Evolutionary conservation across 78 protist genomes (phyloP), one percentile per base, ranked within the genome.

Genomic region (Monocercomonoides exilis): DNA sequence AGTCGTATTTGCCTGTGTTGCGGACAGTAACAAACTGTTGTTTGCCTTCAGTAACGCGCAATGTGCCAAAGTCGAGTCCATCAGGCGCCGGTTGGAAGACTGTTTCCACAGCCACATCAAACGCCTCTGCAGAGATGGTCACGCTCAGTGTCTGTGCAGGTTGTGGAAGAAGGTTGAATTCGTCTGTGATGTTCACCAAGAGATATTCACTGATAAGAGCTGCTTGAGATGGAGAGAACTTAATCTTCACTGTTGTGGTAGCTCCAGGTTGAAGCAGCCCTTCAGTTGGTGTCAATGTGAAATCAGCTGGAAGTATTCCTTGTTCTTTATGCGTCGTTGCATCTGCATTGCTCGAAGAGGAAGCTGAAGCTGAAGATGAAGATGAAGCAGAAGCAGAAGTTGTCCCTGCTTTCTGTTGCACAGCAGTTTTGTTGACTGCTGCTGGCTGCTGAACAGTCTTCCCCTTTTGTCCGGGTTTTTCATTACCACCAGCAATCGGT

Each of bases 1-100:
- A 32, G 6, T 87, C 86, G 90, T 93, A 91, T 90, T 77, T 77
- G 54, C 93, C 93, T 29, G 3, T 38, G 92, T 93, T 93, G 42
- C 5, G 0, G 38, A 91, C 35, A 63, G 35, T 80, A 64, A 87
- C 2, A 33, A 21, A 0, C 29, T 1, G 32, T 77, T 42, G n/a
- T 1, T 2, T 44, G 41, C 0, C 46, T 29, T 92, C 90, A 6
- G 5, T 43, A 4, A 87, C 92, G 36, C 54, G 44, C 42, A 85
- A 2, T 29, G 38, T 32, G 33, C 41, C 80, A 54, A 54, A 54
- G 70, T 54, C 38, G 21, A 54, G 70, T 29, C 70, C 70, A 29
- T 54, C 70, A 29, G 70, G 38, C 38, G 21, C 70, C 21, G 70
- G 70, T n/a, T n/a, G 45, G 79, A 77, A 87, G 2, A 4, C 64